Conservation (phyloP, 2,329 filamentous ascomycete species). For the Tolypocladium sp. region DNA sequence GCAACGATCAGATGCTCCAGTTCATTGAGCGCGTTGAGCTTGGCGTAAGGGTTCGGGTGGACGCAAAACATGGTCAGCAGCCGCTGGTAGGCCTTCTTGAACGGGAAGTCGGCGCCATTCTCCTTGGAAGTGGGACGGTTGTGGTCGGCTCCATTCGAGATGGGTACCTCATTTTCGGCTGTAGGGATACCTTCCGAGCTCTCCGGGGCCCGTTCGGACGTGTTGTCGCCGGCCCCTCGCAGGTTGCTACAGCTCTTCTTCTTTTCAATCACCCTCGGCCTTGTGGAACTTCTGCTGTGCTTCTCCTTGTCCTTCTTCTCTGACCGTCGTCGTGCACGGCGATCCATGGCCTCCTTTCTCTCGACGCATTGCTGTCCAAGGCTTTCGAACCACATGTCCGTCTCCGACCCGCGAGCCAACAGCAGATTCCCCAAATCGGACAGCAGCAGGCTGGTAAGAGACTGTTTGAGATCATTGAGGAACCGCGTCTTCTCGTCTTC, state of each 20-base stretch:
- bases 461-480: slow-evolving; percentile 66
- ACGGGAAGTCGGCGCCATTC: slow-evolving; percentile 56
- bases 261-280: slow-evolving; percentile 49
- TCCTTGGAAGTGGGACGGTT: slow-evolving; percentile 9
- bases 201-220: slow-evolving; percentile 25
- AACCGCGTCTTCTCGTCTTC: slow-evolving; percentile 70
- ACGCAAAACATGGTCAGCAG: slow-evolving; percentile 81
- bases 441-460: slow-evolving; percentile 71
- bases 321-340: slow-evolving; percentile 29
- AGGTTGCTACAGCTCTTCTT: slow-evolving; percentile 62
- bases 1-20: slow-evolving; percentile 74
- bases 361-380: slow-evolving; percentile 59
- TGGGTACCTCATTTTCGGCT: slow-evolving; percentile 31
- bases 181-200: slow-evolving; percentile 25
- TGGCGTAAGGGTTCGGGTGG: slow-evolving; percentile 78
- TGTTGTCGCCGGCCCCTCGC: slow-evolving; percentile 37
- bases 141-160: slow-evolving; percentile 9
- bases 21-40: slow-evolving; percentile 75
- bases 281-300: slow-evolving; percentile 30
- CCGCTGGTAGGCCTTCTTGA: slow-evolving; percentile 68
- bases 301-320: slow-evolving; percentile 33
- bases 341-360: slow-evolving; percentile 46
- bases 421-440: slow-evolving; percentile 85
- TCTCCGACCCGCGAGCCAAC: slow-evolving; percentile 85
- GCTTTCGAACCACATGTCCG: slow-evolving; percentile 75